A percentile compares a stretch with the other conserved stretches of the same genome.
phyloP scores from a whole-genome alignment of 78 protist species.

The Tieghemostelium lacteum region DNA sequence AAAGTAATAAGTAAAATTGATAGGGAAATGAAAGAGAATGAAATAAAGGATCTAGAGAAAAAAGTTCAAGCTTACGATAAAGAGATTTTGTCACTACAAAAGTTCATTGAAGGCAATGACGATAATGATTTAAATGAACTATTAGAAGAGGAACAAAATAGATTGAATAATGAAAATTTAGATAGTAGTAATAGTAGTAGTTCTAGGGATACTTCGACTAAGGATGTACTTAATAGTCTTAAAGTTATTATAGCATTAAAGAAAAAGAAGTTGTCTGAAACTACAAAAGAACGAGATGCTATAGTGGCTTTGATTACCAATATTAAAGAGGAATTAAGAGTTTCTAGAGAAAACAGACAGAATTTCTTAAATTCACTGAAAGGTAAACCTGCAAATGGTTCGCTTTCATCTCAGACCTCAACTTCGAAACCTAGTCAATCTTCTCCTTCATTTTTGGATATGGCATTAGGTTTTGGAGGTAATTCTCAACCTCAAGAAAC shows the following conservation, averaged over 20 bases:
- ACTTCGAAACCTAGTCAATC: background rate
- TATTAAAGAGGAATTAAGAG: background rate
- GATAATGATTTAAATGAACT: slow-evolving; percentile 10
- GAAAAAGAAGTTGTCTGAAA: slow-evolving; percentile 14
- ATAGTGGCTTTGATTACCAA: background rate
- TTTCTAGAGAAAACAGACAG: background rate
- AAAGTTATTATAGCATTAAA: background rate
- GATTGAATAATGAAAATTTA: background rate
- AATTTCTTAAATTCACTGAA: too few species aligned
- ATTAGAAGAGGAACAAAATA: background rate
- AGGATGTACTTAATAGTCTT: background rate
- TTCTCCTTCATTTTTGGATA: slow-evolving; percentile 35
- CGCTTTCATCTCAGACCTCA: background rate
- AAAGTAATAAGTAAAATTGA: slow-evolving; percentile 41
- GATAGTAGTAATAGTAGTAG: slow-evolving; percentile 7
- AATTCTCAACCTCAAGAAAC: slow-evolving; percentile 2
- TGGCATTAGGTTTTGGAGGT: slow-evolving; percentile 37
- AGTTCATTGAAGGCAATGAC: slow-evolving; percentile 9
- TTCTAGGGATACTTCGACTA: background rate
- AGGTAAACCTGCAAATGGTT: background rate
- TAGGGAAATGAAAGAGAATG: background rate
- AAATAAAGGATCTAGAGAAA: slow-evolving; percentile 16
- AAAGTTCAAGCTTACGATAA: background rate
- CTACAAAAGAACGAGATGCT: background rate
- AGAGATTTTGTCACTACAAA: background rate